Evolutionary conservation across 2,329 filamentous ascomycete genomes (phyloP), one percentile per base, ranked within the genome.

Genomic region (Nannizziopsis barbatae): DNA sequence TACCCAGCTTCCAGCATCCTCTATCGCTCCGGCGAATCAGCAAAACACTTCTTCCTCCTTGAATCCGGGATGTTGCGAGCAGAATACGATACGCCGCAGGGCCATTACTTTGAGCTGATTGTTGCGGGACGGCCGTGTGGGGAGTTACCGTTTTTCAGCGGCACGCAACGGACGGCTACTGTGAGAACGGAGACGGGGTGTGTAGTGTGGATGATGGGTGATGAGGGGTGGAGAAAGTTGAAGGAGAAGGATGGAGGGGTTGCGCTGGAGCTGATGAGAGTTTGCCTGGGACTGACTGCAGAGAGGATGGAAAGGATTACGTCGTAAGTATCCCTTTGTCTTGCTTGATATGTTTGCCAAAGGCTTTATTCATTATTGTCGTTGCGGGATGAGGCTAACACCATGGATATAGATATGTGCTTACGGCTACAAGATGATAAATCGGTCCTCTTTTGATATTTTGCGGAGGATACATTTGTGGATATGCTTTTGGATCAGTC

Each of bases 61-160:
- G 89, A 98, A 65, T 77, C 81, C 5, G 92, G 92, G 32, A 88
- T 96, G 57, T 73, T 98, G 30, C 80, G 89, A 12, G 87, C 85
- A 2, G 89, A 95, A 58, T 96, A 98, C 62, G 78, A 90, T 53
- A 75, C 94, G 30, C 88, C 92, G 1, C 92, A 96, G 62, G 92
- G 92, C 0, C 78, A 76, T 57, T 84, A 93, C 57, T 86, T 84
- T 52, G 92, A 98, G 65, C 86, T 86, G 59, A 95, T 96, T 47
- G 83, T 95, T 1, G 86, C 89, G 0, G 92, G 92, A 12, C 92
- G 92, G 1, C 95, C 92, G 0, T 96, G 90, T 58, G 92, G 92
- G 32, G 92, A 98, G 69, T 68, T 98, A 46, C 92, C 92, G 0
- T 98, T 98, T 70, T 98, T 98, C 68, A 87, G 83, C 2, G 86